Evolutionary conservation across 768 basidiomycete genomes (phyloP).

Genomic region (Panellus pusillus): DNA sequence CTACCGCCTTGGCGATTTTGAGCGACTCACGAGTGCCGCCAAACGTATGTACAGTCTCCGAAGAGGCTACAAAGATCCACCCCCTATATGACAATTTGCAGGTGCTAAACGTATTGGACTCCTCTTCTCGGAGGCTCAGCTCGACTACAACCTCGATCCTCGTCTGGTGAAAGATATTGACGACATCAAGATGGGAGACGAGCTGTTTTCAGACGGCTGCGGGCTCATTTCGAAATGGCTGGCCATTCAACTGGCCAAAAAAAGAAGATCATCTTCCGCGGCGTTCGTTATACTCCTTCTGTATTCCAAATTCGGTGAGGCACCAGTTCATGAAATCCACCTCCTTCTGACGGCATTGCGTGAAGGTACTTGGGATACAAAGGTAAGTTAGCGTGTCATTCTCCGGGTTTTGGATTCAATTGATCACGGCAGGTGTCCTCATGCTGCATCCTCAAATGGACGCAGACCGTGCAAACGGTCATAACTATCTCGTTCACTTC

Average conservation of each 20-base stretch:
- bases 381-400: slow-evolving; percentile 31
- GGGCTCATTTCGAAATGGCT: slow-evolving; percentile 59
- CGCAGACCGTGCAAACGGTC: slow-evolving; percentile 13
- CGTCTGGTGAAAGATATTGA: slow-evolving; percentile 51
- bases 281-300: slow-evolving; percentile 55
- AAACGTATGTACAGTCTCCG: slow-evolving; percentile 45
- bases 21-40: slow-evolving; percentile 59
- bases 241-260: slow-evolving; percentile 51
- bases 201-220: slow-evolving; percentile 68
- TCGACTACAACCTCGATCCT: slow-evolving; percentile 58
- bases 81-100: slow-evolving; percentile 25
- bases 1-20: slow-evolving; percentile 58
- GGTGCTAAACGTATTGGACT: slow-evolving; percentile 71
- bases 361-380: slow-evolving; percentile 69
- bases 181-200: slow-evolving; percentile 57
- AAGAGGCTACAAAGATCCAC: too few species aligned
- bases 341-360: background rate
- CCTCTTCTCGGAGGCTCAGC: slow-evolving; percentile 61
- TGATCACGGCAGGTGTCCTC: slow-evolving; percentile 37
- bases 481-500: slow-evolving; percentile 53
- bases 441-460: slow-evolving; percentile 67
- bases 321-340: background rate
- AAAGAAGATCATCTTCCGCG: slow-evolving; percentile 58
- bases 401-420: background rate
- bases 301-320: slow-evolving; percentile 64